Evolutionary conservation across 495 filamentous ascomycete species (phyloP), one percentile per base, ranked within the genome.

Genomic region (Penicillium canariense): DNA sequence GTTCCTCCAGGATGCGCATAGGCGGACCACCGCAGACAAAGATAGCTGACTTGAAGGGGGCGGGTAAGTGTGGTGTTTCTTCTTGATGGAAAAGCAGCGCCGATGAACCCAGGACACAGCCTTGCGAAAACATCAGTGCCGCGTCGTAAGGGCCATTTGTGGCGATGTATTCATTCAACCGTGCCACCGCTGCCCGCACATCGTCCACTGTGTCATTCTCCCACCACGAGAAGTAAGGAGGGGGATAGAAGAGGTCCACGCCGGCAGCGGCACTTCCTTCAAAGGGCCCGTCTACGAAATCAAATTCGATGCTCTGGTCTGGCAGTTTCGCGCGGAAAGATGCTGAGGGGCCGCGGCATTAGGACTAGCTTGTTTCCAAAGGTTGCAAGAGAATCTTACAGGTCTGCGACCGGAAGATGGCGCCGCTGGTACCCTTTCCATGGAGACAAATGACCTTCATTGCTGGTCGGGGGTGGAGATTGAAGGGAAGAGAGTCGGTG

Each of bases 361-460:
- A 51, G 50, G 36, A 28, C 50, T 20, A 18, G 27, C 22, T 15
- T 28, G 10, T 26, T n/a, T 17, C 10, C 6, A 32, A 39, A 27
- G 39, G 8, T 8, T 17, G 12, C 11, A 20, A 17, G 40, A 34
- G 51, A 55, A 10, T 63, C 70, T 61, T 58, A 81, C 84, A 70
- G 9, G 82, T 81, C 55, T 87, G 82, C 3, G 81, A 77, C 52
- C 77, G 73, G 63, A 87, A 83, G 51, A 84, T 83, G 0, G 65
- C 52, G 34, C 66, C 76, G 58, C 81, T 85, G 27, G 84, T 86
- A 27, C 83, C 84, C 54, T 77, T 75, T 8, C 82, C 85, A 62
- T 88, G 84, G 15, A 87, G 81, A 53, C 82, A 83, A 36, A 88
- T 78, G 48, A 87, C 63, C 55, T 71, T 77, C 76, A 86, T 85